Conservation (phyloP, 305 asterid species). For the Withania somnifera region DNA sequence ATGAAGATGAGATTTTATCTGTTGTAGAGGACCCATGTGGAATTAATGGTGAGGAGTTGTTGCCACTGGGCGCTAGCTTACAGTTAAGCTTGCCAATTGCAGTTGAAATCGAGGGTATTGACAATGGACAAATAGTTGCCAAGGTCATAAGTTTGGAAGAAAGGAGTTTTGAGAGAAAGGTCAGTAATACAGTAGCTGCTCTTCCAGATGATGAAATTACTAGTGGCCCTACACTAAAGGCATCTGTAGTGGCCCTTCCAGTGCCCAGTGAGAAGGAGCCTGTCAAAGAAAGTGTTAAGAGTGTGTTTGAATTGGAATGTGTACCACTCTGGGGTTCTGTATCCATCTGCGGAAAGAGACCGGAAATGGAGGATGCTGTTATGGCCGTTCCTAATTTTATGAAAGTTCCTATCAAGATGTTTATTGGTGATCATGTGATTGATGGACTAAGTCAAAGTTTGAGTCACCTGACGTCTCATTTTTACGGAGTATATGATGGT, state of each 20-base stretch:
- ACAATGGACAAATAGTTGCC: slow-evolving; percentile 62
- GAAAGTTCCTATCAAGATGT: slow-evolving; percentile 71
- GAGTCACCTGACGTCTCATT: slow-evolving; percentile 63
- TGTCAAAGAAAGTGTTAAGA: slow-evolving; percentile 42
- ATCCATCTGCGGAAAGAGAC: slow-evolving; percentile 61
- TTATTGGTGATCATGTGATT: slow-evolving; percentile 41
- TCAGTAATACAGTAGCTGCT: slow-evolving; percentile 17
- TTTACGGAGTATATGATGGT: slow-evolving; percentile 87
- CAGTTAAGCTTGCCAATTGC: slow-evolving; percentile 64
- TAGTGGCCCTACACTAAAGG: slow-evolving; percentile 38
- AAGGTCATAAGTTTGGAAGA: slow-evolving; percentile 71
- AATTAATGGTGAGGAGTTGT: slow-evolving; percentile 37
- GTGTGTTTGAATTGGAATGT: slow-evolving; percentile 67
- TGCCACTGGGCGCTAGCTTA: slow-evolving; percentile 30
- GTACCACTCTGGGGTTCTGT: slow-evolving; percentile 81
- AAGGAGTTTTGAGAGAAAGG: slow-evolving; percentile 28
- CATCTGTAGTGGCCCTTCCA: slow-evolving; percentile 53
- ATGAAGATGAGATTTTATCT: slow-evolving; percentile 41
- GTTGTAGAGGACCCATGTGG: slow-evolving; percentile 28
- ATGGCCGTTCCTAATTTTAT: slow-evolving; percentile 46
- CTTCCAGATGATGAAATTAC: slow-evolving; percentile 27
- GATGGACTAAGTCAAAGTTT: slow-evolving; percentile 54
- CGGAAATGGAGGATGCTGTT: slow-evolving; percentile 83
- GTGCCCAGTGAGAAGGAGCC: slow-evolving; percentile 38
- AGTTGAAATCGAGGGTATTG: slow-evolving; percentile 61